These are phyloP conservation scores for Candida sp. DNA, from an alignment of 1,139 yeast genomes.

Conservation along the genomic window DNA sequence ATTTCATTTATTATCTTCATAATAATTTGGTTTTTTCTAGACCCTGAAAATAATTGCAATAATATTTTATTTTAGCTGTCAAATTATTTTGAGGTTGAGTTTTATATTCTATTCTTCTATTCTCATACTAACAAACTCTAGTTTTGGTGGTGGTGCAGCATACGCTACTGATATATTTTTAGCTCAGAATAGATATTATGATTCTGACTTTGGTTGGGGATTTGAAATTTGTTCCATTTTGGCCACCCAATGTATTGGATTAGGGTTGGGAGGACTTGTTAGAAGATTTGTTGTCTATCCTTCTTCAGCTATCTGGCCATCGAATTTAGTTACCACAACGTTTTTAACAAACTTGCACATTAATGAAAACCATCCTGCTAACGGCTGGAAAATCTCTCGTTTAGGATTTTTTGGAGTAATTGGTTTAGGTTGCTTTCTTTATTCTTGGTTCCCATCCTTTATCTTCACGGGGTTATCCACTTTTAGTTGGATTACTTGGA, in stretches of 20 bases:
- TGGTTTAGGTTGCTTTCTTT: conserved; percentile 24
- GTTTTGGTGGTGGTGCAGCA: conserved; percentile 59
- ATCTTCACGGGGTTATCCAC: conserved; percentile 34
- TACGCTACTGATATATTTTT: conserved; percentile 60
- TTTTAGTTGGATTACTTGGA: conserved; percentile 41
- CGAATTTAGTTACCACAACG: conserved; percentile 44
- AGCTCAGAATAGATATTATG: conserved; percentile 51
- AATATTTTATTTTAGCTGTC: too few relatives aligned
- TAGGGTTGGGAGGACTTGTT: conserved; percentile 60
- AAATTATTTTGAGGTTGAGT: too few relatives aligned
- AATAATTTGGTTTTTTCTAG: too few relatives aligned
- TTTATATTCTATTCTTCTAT: conserved; percentile 5
- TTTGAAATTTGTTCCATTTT: conserved; percentile 46
- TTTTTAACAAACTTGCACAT: conserved; percentile 58
- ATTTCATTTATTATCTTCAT: neutral
- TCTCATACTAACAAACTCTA: neutral
- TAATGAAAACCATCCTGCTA: conserved; percentile 54
- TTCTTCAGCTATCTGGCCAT: conserved; percentile 67
- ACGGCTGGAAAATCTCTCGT: conserved; percentile 41
- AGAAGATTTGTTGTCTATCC: conserved; percentile 59
- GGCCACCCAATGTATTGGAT: conserved; percentile 61
- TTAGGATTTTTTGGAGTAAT: conserved; percentile 28
- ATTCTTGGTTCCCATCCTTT: conserved; percentile 44
- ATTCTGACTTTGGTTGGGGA: conserved; percentile 37
- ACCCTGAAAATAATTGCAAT: too few relatives aligned